Conservation (phyloP, 1,284 basidiomycete species). For the Melampsora larici-populina region DNA sequence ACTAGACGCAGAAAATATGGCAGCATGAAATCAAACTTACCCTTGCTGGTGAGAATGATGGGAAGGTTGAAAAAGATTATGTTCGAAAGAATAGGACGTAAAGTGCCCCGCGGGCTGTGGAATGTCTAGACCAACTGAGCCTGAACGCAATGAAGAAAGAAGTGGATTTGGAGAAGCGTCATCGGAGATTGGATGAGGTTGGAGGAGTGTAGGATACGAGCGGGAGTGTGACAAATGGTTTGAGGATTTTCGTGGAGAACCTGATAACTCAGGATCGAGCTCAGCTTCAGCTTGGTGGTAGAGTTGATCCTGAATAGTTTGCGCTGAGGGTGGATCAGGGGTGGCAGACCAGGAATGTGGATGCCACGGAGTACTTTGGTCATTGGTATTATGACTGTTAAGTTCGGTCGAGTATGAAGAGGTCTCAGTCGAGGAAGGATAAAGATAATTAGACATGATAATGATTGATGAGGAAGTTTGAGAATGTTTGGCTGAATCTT, state of each 20-base stretch:
- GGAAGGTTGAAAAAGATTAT: conserved; percentile 14
- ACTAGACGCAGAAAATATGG: neutral
- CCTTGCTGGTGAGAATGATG: neutral
- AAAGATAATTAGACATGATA: conserved; percentile 6
- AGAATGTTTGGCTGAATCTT: too few relatives aligned
- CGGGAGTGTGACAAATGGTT: conserved; percentile 40
- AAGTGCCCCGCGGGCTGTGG: conserved; percentile 32
- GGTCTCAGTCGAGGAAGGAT: neutral
- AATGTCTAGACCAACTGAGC: conserved; percentile 29
- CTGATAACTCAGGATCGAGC: neutral
- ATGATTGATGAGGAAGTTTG: neutral
- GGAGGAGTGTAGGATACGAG: conserved; percentile 32
- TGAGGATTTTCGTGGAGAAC: neutral
- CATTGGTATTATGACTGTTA: neutral
- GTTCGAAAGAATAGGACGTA: conserved; percentile 35
- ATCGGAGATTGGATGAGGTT: neutral
- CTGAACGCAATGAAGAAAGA: conserved; percentile 2
- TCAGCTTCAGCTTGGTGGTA: conserved; percentile 5
- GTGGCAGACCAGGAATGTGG: neutral
- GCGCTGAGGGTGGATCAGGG: neutral
- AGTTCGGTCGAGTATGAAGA: neutral
- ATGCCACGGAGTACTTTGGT: neutral
- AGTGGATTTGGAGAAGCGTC: neutral
- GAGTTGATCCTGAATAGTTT: neutral
- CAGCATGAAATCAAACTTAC: neutral